phyloP scores from a whole-genome alignment of 148 eudicot species.

The Vaccinium myrtillus region DNA sequence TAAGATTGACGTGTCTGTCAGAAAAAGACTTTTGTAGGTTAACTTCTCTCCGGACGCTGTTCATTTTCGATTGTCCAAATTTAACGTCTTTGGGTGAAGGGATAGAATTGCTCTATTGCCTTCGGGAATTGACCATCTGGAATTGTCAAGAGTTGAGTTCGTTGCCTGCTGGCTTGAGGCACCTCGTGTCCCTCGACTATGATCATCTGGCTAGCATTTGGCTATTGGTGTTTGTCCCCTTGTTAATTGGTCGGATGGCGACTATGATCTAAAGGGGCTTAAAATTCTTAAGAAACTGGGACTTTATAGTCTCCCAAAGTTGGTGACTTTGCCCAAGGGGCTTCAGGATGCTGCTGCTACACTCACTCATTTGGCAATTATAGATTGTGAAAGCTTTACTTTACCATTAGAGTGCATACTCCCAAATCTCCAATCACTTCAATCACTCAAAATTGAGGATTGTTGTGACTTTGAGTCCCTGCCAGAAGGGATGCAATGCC shows the following conservation, averaged over 20 bases:
- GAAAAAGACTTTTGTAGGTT: background rate
- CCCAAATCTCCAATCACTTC: background rate
- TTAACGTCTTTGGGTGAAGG: background rate
- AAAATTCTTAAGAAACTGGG: background rate
- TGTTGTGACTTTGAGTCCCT: background rate
- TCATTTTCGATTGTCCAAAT: rapidly evolving
- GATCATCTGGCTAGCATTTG: background rate
- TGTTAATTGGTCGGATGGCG: background rate
- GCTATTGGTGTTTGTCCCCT: rapidly evolving
- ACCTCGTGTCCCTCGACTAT: background rate
- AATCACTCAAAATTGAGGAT: background rate
- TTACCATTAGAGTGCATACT: background rate
- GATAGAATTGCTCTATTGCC: background rate
- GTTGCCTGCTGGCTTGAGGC: background rate
- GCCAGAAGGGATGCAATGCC: background rate
- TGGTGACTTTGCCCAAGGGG: conserved; percentile 3
- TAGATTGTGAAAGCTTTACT: background rate
- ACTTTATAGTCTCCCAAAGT: background rate
- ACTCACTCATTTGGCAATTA: background rate
- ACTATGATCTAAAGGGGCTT: background rate
- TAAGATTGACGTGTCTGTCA: background rate
- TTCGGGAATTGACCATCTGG: background rate
- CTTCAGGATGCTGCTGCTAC: background rate
- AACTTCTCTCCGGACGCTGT: background rate
- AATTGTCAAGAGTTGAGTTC: rapidly evolving